Base-by-base conservation (phyloP, 169 alveolate genomes). In the Eimeria falciformis region DNA sequence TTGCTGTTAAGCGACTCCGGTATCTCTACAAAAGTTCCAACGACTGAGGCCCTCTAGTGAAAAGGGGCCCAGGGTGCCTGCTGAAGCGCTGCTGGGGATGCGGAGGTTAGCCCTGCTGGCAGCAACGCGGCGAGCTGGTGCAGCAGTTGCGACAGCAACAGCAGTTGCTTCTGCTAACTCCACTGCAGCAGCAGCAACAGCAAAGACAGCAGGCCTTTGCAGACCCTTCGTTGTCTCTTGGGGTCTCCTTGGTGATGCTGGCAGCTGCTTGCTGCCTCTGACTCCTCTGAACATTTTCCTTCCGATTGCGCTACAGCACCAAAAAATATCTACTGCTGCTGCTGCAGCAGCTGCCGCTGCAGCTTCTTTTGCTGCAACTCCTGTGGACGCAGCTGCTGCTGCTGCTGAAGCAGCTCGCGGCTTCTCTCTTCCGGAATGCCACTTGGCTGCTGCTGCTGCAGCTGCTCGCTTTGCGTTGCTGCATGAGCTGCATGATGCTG, bases 371-470 rank as follows among this genome's bases (percentile, higher is more conserved):
- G n/a, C n/a, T n/a, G n/a, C n/a, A n/a, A n/a, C n/a, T n/a, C n/a
- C n/a, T n/a, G n/a, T n/a, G n/a, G n/a, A n/a, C n/a, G 33, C 25
- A 73, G 14, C 87, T 5, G 87, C 87, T 12, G 43, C 87, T 1
- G 71, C 87, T 18, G 33, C 14, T 12, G 50, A 43, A 0, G 5
- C 55, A 69, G 18, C 68, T 37, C 87, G 69, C 47, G 69, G 40
- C 11, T n/a, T 17, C 0, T 43, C 47, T 11, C 18, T 3, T 11
- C 65, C 45, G 14, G 43, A 1, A 53, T 79, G 75, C 14, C 68
- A 66, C 23, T 66, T 83, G 12, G 79, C 81, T 58, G 81, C 91
- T 21, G 91, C 81, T n/a, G 91, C 78, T 27, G 62, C 78, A 23
- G 91, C 65, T 43, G 91, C 91, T 14, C 71, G 79, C 43, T 43